Evolutionary conservation across 2,329 filamentous ascomycete species (phyloP), one percentile per base, ranked within the genome.

Genomic region (Botrytis galanthina): DNA sequence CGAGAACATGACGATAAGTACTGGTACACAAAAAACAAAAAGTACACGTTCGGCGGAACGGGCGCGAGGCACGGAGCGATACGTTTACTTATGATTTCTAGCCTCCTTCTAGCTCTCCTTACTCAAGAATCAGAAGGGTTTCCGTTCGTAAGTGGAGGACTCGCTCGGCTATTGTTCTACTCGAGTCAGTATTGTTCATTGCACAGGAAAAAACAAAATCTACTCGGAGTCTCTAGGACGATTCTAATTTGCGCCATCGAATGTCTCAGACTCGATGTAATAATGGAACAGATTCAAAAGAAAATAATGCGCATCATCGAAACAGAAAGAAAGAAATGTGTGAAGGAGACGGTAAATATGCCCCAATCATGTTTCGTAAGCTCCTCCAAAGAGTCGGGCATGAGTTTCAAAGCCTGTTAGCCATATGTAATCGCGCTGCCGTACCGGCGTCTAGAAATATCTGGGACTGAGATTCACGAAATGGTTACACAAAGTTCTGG

Each of bases 141-240:
- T 62, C 26, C 7, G 22, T 42, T 39, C 60, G n/a, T 4, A 63
- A 63, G 61, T 44, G 61, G 37, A 44, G 37, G 39, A 39, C 1
- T 44, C 44, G 61, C 61, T 63, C 61, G 61, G 61, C 61, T 63
- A 44, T 63, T 44, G 4, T 61, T 20, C 16, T 20, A 20, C 61
- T 63, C 61, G 61, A 63, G 61, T 63, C 61, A 63, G 37, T 39
- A 42, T 42, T n/a, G n/a, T n/a, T n/a, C n/a, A n/a, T n/a, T 39
- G 26, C 9, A 42, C 60, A 16, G 14, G 3, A 4, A 61, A 61
- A 39, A 62, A 42, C 60, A 37, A 62, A 62, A 62, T 62, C 26
- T 62, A n/a, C 57, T 59, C 57, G 18, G 29, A 32, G 29, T 16
- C 37, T 37, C 60, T 18, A 54, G 26, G 48, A 54, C 26, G 48